Evolutionary conservation across 2,329 filamentous ascomycete species (phyloP).

Genomic region (Aspergillus amoenus): DNA sequence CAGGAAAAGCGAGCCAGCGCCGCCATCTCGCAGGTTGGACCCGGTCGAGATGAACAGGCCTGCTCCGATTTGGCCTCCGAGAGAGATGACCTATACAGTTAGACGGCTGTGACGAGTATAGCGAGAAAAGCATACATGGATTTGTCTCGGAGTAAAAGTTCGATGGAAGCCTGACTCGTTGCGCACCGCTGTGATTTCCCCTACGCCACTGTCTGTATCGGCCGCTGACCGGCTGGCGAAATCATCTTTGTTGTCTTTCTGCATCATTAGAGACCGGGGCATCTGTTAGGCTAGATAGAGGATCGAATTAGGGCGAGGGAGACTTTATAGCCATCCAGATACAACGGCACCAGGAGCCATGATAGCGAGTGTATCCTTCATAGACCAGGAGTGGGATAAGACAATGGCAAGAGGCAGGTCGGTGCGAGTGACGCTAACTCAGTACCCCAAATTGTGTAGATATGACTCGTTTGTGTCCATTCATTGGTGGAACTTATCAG

Average conservation of each 20-base stretch:
- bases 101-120: not conserved
- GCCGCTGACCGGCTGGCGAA: not conserved
- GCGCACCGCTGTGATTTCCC: not conserved
- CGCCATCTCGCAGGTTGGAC: constrained; percentile 29
- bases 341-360: not conserved
- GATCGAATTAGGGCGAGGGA: not conserved
- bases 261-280: not conserved
- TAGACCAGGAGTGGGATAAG: not conserved
- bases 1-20: constrained; percentile 32
- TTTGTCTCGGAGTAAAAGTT: constrained; percentile 4
- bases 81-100: not conserved
- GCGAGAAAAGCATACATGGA: not conserved
- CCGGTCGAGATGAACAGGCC: constrained; percentile 22
- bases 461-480: not conserved
- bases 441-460: not conserved
- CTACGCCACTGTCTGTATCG: not conserved
- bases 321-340: not conserved
- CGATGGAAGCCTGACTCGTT: constrained; percentile 1
- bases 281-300: not conserved
- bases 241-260: not conserved
- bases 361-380: not conserved
- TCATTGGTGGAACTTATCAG: not conserved
- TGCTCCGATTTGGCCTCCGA: constrained; percentile 14
- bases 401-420: not conserved
- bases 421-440: not conserved